A percentile compares a stretch with the other conserved stretches of the same genome.
These are phyloP conservation scores for Phaeophleospora eucalypticola DNA, from an alignment of 2,329 filamentous ascomycete species.

Conservation along the genomic window DNA sequence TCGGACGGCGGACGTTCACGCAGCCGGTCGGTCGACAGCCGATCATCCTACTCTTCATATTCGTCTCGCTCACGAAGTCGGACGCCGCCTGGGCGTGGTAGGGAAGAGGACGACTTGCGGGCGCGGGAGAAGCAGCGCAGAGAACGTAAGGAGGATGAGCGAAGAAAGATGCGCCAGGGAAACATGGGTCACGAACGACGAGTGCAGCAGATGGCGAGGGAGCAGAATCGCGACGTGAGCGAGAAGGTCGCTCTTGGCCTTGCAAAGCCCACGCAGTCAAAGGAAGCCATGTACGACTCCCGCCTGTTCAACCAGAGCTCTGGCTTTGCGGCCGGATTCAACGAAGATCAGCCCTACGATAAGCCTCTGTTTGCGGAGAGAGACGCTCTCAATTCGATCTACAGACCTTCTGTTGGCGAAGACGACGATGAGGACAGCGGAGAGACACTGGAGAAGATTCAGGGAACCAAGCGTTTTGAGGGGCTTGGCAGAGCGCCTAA, in stretches of 20 bases:
- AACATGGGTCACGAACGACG: conserved; percentile 92
- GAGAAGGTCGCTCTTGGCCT: conserved; percentile 94
- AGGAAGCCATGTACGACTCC: conserved; percentile 96
- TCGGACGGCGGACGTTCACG: conserved; percentile 28
- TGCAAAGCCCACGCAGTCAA: conserved; percentile 87
- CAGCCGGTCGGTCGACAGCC: conserved; percentile 27
- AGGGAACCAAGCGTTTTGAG: conserved; percentile 82
- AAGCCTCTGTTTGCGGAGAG: conserved; percentile 95
- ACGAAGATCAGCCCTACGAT: conserved; percentile 96
- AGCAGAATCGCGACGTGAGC: conserved; percentile 94
- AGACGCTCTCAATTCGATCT: conserved; percentile 91
- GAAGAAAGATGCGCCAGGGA: conserved; percentile 85
- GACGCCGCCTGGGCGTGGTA: conserved; percentile 44
- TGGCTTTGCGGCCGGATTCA: conserved; percentile 83
- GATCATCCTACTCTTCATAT: conserved; percentile 39
- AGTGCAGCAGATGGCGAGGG: conserved; percentile 86
- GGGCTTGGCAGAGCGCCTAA: conserved; percentile 71
- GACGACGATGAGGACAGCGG: conserved; percentile 73
- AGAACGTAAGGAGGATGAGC: conserved; percentile 75
- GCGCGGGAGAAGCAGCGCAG: conserved; percentile 73
- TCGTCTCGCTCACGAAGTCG: conserved; percentile 30
- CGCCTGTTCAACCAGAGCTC: conserved; percentile 90
- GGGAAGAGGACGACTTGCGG: conserved; percentile 54
- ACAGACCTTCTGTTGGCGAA: conserved; percentile 69
- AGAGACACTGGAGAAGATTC: conserved; percentile 79